Evolutionary conservation across 192 early-diverging fungal species (phyloP).

Genomic region (Dissophora ornata): DNA sequence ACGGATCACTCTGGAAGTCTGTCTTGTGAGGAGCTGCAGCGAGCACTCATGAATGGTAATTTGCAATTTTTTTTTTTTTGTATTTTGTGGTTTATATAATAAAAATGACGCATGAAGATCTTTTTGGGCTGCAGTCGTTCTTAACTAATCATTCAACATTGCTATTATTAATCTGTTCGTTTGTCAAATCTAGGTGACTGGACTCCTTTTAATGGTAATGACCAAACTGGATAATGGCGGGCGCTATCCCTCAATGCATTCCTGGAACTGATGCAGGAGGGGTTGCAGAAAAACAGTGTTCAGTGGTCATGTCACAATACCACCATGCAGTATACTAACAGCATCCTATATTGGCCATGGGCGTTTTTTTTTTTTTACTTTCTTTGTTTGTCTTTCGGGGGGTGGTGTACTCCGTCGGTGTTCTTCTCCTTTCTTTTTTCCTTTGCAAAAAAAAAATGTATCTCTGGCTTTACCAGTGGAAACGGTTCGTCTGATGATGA

Average conservation of each 20-base stretch:
- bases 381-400: background rate
- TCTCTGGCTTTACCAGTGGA: too few species aligned
- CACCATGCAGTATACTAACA: too few species aligned
- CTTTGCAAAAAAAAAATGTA: too few species aligned
- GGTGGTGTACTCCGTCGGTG: too few species aligned
- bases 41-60: slow-evolving; percentile 66
- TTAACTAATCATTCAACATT: background rate
- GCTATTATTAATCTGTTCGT: too few species aligned
- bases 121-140: background rate
- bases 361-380: background rate
- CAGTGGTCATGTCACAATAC: background rate
- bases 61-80: background rate
- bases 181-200: slow-evolving; percentile 52
- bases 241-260: background rate
- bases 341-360: background rate
- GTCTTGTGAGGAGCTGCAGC: slow-evolving; percentile 68
- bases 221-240: background rate
- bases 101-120: background rate
- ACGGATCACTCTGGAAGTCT: slow-evolving; percentile 67
- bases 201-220: slow-evolving; percentile 69
- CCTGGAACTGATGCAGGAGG: too few species aligned
- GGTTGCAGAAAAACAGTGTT: background rate
- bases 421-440: too few species aligned
- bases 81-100: background rate
- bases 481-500: slow-evolving; percentile 76